These are phyloP conservation scores for Arthrobotrys iridis DNA, from an alignment of 2,329 filamentous ascomycete species.

Conservation along the genomic window DNA sequence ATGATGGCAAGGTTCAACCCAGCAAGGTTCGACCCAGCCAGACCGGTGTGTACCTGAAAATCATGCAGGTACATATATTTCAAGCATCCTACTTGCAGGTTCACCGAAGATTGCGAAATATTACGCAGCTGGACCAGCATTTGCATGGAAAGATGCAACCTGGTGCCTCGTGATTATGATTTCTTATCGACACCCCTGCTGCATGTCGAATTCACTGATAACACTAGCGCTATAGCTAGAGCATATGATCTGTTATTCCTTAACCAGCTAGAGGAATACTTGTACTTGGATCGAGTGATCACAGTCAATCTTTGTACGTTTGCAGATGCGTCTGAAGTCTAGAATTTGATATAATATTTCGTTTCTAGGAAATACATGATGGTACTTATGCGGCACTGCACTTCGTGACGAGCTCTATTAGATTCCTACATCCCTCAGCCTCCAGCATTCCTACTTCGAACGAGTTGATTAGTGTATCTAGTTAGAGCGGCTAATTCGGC, in stretches of 20 bases:
- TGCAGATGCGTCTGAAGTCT: too few relatives aligned
- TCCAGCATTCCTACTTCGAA: neutral
- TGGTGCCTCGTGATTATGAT: constrained; percentile 22
- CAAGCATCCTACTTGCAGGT: constrained; percentile 6
- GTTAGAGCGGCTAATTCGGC: too few relatives aligned
- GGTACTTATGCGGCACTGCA: neutral
- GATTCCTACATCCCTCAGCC: neutral
- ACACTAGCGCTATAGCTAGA: neutral
- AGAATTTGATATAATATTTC: too few relatives aligned
- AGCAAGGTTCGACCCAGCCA: neutral
- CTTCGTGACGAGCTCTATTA: neutral
- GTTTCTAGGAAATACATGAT: neutral
- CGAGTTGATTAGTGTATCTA: too few relatives aligned
- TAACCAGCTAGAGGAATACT: too few relatives aligned
- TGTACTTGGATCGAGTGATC: neutral
- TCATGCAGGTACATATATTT: constrained; percentile 41
- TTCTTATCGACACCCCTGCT: constrained; percentile 28
- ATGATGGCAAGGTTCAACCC: neutral
- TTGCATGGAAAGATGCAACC: constrained; percentile 5
- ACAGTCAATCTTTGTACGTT: too few relatives aligned
- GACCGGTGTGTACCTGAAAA: constrained; percentile 8
- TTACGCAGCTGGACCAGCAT: neutral
- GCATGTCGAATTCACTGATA: constrained; percentile 11
- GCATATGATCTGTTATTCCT: neutral
- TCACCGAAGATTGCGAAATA: neutral